Conservation (phyloP, 2,329 filamentous ascomycete species). For the Sporothrix inflata region DNA sequence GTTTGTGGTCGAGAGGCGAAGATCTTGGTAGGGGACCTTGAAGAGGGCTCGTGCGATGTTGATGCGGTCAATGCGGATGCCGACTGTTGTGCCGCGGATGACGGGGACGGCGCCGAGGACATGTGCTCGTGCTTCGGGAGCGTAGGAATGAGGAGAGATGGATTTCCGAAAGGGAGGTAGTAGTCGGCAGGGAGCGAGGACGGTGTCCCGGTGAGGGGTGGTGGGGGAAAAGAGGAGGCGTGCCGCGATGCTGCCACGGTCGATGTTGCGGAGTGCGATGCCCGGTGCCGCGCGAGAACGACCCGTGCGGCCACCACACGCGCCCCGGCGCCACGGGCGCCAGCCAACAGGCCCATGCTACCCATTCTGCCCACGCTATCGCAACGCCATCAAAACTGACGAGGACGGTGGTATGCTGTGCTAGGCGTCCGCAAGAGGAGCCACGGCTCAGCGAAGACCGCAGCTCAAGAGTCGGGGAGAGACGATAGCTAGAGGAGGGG, state of each 20-base stretch:
- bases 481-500: neutral
- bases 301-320: neutral
- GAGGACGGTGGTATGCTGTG: neutral
- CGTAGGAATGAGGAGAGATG: constrained; percentile 33
- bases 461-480: neutral
- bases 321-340: neutral
- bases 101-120: neutral
- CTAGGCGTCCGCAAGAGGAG: neutral
- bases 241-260: neutral
- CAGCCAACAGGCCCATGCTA: constrained; percentile 4
- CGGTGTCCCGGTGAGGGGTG: neutral
- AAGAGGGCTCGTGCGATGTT: neutral
- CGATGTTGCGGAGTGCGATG: neutral
- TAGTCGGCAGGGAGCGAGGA: constrained; percentile 30
- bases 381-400: constrained; percentile 3
- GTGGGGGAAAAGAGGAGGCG: neutral
- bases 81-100: neutral
- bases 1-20: neutral
- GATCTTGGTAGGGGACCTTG: neutral
- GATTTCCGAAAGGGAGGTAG: constrained; percentile 34
- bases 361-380: constrained; percentile 1
- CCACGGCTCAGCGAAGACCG: neutral
- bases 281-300: neutral
- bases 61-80: neutral
- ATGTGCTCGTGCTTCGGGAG: constrained; percentile 22